phyloP scores from a whole-genome alignment of 2,329 filamentous ascomycete genomes.

The Leptographium radiaticola region DNA sequence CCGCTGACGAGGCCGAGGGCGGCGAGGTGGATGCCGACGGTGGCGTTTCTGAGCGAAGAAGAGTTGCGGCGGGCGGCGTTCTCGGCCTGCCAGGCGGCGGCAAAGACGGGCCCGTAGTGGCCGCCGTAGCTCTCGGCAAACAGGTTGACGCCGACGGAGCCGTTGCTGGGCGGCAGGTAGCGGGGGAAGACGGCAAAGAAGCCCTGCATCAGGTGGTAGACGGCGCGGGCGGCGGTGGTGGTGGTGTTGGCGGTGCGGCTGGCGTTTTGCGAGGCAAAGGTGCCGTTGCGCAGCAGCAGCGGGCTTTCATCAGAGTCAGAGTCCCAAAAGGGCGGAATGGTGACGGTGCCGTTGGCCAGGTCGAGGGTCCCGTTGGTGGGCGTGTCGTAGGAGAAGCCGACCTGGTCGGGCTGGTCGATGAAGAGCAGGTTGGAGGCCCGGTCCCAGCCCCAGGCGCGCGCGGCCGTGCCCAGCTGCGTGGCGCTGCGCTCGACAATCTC shows the following conservation, averaged over 20 bases:
- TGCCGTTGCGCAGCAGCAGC: conserved; percentile 42
- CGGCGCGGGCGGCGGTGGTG: conserved; percentile 39
- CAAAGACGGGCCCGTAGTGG: conserved; percentile 55
- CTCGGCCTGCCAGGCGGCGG: conserved; percentile 44
- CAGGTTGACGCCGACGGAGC: conserved; percentile 44
- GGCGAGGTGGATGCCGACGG: conserved; percentile 35
- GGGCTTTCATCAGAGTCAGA: conserved; percentile 8
- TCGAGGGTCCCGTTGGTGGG: conserved; percentile 47
- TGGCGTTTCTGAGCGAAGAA: too few relatives aligned
- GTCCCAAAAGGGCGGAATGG: conserved; percentile 22
- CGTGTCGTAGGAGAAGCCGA: conserved; percentile 55
- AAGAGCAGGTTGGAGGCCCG: conserved; percentile 40
- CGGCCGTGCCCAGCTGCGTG: conserved; percentile 38
- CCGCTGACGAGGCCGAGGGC: conserved; percentile 61
- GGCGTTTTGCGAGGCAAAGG: conserved; percentile 43
- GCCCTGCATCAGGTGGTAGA: conserved; percentile 53
- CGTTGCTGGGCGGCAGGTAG: conserved; percentile 36
- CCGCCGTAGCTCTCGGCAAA: conserved; percentile 61
- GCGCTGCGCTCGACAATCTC: conserved; percentile 33
- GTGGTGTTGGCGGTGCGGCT: conserved; percentile 42
- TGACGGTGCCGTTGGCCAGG: conserved; percentile 26
- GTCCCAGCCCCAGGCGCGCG: conserved; percentile 55
- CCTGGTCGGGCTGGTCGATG: conserved; percentile 55
- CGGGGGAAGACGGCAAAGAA: conserved; percentile 46
- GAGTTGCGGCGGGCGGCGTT: conserved; percentile 40